phyloP scores from a whole-genome alignment of 1,284 basidiomycete genomes.

The Rhodotorula sp. region DNA sequence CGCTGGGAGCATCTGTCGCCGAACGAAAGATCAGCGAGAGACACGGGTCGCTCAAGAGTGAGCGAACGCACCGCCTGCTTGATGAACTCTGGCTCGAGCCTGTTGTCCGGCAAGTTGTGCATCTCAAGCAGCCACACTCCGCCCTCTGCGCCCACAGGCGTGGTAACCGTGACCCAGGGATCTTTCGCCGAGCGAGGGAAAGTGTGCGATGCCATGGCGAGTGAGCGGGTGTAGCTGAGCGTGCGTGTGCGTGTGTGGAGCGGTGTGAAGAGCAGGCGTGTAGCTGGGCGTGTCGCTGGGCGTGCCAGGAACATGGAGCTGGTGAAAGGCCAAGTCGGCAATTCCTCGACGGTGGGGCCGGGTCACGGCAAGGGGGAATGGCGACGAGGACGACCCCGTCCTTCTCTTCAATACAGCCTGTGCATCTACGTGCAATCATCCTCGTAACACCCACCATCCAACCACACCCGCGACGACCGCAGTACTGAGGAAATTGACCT shows the following conservation, averaged over 20 bases:
- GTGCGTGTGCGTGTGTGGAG: neutral
- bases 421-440: neutral
- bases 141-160: neutral
- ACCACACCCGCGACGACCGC: neutral
- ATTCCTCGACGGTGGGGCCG: too few species aligned
- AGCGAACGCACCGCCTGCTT: conserved; percentile 17
- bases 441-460: neutral
- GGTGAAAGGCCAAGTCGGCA: too few species aligned
- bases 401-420: neutral
- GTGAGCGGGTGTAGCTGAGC: neutral
- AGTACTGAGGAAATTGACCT: conserved; percentile 53
- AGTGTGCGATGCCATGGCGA: conserved; percentile 1
- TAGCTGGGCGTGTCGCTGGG: neutral
- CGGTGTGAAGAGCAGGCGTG: too few species aligned
- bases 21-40: neutral
- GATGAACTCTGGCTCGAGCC: conserved; percentile 33
- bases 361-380: too few species aligned
- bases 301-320: neutral
- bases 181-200: conserved; percentile 6
- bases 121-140: conserved; percentile 35
- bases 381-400: too few species aligned
- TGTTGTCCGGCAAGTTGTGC: conserved; percentile 39
- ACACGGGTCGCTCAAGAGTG: neutral
- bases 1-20: conserved; percentile 32
- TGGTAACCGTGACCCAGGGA: neutral